A percentile compares a stretch with the other conserved stretches of the same genome.
These are phyloP conservation scores for Erysiphe pulchra DNA, from an alignment of 2,329 filamentous ascomycete genomes.

Conservation along the genomic window DNA sequence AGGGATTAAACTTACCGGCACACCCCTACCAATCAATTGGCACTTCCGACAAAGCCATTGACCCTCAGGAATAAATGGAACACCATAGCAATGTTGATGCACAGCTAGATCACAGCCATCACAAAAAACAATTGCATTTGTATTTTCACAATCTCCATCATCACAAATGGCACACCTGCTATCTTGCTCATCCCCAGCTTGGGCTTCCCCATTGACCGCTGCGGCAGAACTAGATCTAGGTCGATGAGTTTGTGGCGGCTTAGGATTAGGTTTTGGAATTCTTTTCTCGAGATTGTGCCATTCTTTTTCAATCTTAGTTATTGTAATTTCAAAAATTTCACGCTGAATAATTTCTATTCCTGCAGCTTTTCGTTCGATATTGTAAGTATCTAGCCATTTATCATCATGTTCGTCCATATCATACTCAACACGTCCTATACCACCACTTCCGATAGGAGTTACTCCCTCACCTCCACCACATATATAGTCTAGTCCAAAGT, in stretches of 20 bases:
- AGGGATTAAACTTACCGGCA: conserved; percentile 33
- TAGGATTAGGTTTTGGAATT: conserved; percentile 91
- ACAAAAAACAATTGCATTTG: conserved; percentile 96
- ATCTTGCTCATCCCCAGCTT: conserved; percentile 76
- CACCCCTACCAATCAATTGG: conserved; percentile 75
- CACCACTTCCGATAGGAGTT: conserved; percentile 20
- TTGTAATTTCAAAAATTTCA: conserved; percentile 88
- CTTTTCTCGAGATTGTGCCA: conserved; percentile 91
- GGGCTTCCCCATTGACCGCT: conserved; percentile 80
- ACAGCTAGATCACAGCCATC: conserved; percentile 94
- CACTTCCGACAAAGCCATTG: conserved; percentile 97
- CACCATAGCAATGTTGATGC: conserved; percentile 95
- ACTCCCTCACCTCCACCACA: conserved; percentile 30
- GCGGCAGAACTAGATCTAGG: conserved; percentile 83
- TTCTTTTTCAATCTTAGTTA: conserved; percentile 97
- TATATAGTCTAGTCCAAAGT: conserved; percentile 20
- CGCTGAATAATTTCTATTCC: conserved; percentile 66
- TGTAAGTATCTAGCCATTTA: conserved; percentile 76
- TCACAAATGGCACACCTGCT: conserved; percentile 96
- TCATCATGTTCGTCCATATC: conserved; percentile 99
- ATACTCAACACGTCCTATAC: conserved; percentile 73
- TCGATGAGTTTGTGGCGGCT: conserved; percentile 80
- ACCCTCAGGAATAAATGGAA: conserved; percentile 93
- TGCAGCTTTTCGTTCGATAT: conserved; percentile 45
- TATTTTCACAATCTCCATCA: conserved; percentile 98